A percentile compares a stretch with the other conserved stretches of the same genome.
Conservation (phyloP, 177 flowering plant genomes). For the Vitis hybrid region DNA sequence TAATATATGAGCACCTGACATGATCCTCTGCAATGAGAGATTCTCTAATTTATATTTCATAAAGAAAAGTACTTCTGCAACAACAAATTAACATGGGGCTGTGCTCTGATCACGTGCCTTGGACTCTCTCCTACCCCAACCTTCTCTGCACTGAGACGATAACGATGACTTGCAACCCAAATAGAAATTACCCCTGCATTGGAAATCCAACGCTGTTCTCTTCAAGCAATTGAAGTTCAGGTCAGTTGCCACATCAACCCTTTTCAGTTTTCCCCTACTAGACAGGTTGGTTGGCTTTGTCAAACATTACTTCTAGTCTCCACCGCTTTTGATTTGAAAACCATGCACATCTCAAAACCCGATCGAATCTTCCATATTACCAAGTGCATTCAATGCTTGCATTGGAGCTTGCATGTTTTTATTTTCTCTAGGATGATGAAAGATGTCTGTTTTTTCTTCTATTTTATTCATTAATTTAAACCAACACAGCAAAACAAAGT, state of each 20-base stretch:
- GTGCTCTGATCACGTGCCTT: conserved; percentile 9
- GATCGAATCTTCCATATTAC: conserved; percentile 64
- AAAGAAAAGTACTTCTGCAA: conserved; percentile 5
- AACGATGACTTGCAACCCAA: conserved; percentile 8
- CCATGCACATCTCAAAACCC: conserved; percentile 36
- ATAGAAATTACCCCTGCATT: conserved; percentile 5
- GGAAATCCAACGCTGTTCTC: conserved; percentile 19
- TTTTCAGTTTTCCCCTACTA: conserved; percentile 1
- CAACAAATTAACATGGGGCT: not conserved
- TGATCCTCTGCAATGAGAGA: not conserved
- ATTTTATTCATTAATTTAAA: conserved; percentile 25
- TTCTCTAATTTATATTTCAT: not conserved
- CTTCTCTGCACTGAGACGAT: conserved; percentile 8
- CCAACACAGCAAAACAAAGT: conserved; percentile 16
- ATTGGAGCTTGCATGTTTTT: conserved; percentile 58
- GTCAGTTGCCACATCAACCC: conserved; percentile 8
- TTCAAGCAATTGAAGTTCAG: conserved; percentile 20
- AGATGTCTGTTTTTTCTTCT: conserved; percentile 77
- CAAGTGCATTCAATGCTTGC: conserved; percentile 63
- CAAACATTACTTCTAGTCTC: conserved; percentile 30
- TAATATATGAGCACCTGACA: too few species aligned
- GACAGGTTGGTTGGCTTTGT: conserved; percentile 6
- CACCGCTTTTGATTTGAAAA: conserved; percentile 16
- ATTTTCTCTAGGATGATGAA: conserved; percentile 39
- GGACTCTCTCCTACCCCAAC: not conserved